Conservation (phyloP, 1,284 basidiomycete genomes). For the Tilletia indica region DNA sequence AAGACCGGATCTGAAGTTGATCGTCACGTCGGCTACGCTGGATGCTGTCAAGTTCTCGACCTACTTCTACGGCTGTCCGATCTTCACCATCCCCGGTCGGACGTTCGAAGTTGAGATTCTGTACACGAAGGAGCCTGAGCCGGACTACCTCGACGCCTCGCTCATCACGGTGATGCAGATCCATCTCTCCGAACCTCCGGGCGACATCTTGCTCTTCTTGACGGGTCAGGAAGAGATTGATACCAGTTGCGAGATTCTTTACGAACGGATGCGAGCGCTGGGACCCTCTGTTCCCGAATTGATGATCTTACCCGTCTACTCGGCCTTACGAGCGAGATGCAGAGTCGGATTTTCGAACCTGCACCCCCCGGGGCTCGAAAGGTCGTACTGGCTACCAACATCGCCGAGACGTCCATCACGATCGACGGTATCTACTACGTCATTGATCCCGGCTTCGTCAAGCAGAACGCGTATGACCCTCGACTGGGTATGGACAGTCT, state of each 20-base stretch:
- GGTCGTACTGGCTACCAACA: slow-evolving; percentile 97
- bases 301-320: slow-evolving; percentile 94
- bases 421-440: slow-evolving; percentile 99
- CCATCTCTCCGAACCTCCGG: slow-evolving; percentile 93
- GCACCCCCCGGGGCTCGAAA: slow-evolving; percentile 94
- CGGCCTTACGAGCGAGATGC: slow-evolving; percentile 93
- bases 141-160: slow-evolving; percentile 96
- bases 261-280: slow-evolving; percentile 95
- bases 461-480: slow-evolving; percentile 98
- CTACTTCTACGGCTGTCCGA: slow-evolving; percentile 97
- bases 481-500: slow-evolving; percentile 97
- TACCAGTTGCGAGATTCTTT: slow-evolving; percentile 92
- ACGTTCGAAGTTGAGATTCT: slow-evolving; percentile 97
- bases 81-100: slow-evolving; percentile 98
- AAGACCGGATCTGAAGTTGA: slow-evolving; percentile 90
- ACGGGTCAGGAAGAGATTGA: slow-evolving; percentile 99
- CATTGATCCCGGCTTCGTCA: slow-evolving; percentile 94
- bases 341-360: slow-evolving; percentile 94
- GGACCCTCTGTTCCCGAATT: slow-evolving; percentile 96
- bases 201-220: slow-evolving; percentile 92
- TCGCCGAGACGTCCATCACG: slow-evolving; percentile 96
- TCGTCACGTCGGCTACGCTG: slow-evolving; percentile 97
- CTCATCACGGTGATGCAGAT: slow-evolving; percentile 99
- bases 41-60: slow-evolving; percentile 99
- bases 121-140: slow-evolving; percentile 97